Evolutionary conservation across 192 early-diverging fungal species (phyloP), one percentile per base, ranked within the genome.

Genomic region (Entomortierella chlamydospora): DNA sequence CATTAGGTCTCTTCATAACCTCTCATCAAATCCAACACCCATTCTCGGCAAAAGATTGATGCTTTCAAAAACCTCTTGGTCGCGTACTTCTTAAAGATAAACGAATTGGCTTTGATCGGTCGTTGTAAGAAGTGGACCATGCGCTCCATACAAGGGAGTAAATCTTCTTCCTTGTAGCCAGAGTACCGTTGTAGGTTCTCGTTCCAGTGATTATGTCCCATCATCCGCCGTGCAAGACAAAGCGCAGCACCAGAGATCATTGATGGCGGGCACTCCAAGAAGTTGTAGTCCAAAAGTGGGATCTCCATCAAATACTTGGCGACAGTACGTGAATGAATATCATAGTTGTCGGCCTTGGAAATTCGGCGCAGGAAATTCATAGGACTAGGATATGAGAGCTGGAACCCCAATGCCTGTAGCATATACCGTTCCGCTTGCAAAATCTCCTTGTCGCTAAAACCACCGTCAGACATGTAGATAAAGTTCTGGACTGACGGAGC

Each of bases 301-400:
- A 99, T 90, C 83, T 99, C 98, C 94, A 98, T 93, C 50, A 98
- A 86, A 67, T 96, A 99, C 83, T 99, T 98, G 28, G 95, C 97
- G 20, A 98, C 73, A 1, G 94, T 96, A 51, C 98, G 91, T 17
- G 95, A 93, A 81, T 96, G 93, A 60, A 93, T 88, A 72, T 98
- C 91, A 83, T 96, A 97, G 64, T 91, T 74, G 67, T 97, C 96
- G 28, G 93, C 93, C 84, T 96, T 97, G 54, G 90, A 93, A 63
- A 89, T 89, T 15, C 97, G 91, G 26, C 97, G 89, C 62, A 98
- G 80, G 80, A 99, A 99, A 59, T 91, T 94, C 86, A 98, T 85
- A n/a, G 96, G 94, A 63, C 87, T 93, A 0, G 98, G 95, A 61
- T 95, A 97, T 43, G 91, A 91, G 49, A 99, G 73, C 62, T 93